These are phyloP conservation scores for Citrullus amarus DNA, from an alignment of 306 rosid genomes.

Conservation along the genomic window DNA sequence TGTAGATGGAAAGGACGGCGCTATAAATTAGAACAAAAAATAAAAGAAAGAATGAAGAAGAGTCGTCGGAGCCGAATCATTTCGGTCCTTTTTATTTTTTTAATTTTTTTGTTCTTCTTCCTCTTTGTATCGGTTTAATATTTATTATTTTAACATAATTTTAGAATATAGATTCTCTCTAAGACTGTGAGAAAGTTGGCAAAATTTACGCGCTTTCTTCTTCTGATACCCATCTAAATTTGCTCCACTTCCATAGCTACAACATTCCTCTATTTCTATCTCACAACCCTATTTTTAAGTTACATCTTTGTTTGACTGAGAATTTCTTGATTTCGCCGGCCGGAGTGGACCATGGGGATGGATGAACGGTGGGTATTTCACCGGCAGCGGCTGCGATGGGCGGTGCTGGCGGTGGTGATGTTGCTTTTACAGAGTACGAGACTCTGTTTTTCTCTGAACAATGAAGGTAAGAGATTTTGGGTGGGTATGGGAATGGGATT, in stretches of 20 bases:
- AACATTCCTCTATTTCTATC: not conserved
- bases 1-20: conserved; percentile 9
- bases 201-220: conserved; percentile 41
- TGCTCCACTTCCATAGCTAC: not conserved
- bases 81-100: not conserved
- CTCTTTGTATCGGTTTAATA: not conserved
- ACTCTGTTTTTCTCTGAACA: conserved; percentile 28
- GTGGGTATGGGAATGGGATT: not conserved
- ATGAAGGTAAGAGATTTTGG: conserved; percentile 24
- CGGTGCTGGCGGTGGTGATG: conserved; percentile 11
- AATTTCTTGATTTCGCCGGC: not conserved
- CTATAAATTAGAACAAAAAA: conserved; percentile 13
- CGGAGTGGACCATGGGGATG: not conserved
- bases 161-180: not conserved
- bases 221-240: conserved; percentile 5
- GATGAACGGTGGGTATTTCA: conserved; percentile 28
- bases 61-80: conserved; percentile 2
- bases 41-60: not conserved
- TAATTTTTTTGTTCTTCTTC: not conserved
- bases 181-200: conserved; percentile 10
- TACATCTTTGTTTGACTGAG: not conserved
- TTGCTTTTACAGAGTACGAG: conserved; percentile 15
- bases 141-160: not conserved
- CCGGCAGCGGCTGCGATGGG: conserved; percentile 14
- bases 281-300: not conserved